Evolutionary conservation across 768 basidiomycete genomes (phyloP), one percentile per base, ranked within the genome.

Genomic region (Trametes meyenii): DNA sequence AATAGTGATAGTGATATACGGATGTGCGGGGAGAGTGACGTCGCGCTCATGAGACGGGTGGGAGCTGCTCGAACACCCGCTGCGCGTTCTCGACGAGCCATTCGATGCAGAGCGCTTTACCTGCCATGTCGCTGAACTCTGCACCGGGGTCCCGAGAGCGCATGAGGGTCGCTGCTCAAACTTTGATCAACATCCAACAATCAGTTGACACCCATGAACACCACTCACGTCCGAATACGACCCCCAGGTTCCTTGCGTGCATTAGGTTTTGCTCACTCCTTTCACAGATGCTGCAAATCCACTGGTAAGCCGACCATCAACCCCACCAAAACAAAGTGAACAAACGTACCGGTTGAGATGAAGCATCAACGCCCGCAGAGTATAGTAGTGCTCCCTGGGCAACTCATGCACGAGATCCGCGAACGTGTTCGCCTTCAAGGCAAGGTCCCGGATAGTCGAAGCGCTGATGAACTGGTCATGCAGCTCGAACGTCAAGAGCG

Each of bases 101-200:
- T 74, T 97, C 94, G 52, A 99, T 81, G 68, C 90, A 86, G 60
- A 95, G 82, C 6, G 96, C 93, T 75, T 96, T 98, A 55, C 94
- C 93, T 8, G 93, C 96, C 92, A 98, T 98, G 74, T 99, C 96
- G 69, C 87, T 90, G 77, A 98, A 98, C 77, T 98, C 97, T 17
- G 92, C 85, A 26, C 83, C 81, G 3, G 90, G 87, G 71, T 96
- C 90, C 36, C 85, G 83, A 8, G 96, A 96, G 68, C 92, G 86
- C 88, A 98, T 92, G 19, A 99, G 80, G 0, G 96, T 98, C 12
- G 96, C 96, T 98, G 66, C 2, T 4, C 14, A 7, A 53, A 67
- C n/a, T 46, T 3, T 13, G 40, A 33, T 40, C 7, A 56, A 39
- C 12, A 54, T n/a, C 19, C 0, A 33, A 13, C 12, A 24, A 14